Base-by-base conservation (phyloP, 495 filamentous ascomycete genomes). In the Trichoderma gamsii region DNA sequence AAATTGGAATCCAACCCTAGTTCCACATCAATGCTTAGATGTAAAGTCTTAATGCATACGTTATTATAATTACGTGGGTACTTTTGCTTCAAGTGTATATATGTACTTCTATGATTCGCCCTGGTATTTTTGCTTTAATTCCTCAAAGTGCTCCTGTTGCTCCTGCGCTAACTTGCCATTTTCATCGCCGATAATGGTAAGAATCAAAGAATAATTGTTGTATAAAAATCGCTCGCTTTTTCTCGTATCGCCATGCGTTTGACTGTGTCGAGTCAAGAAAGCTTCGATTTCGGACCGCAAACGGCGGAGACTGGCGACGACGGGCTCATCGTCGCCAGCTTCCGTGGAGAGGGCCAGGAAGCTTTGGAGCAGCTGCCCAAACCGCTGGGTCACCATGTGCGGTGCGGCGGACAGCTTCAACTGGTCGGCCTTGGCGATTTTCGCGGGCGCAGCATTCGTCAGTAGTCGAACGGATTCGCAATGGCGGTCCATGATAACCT, bases 201-300 rank as follows among this genome's bases (percentile, higher is more conserved):
- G 77, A 12, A 99, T 85, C 73, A 99, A 82, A 64, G 89, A 91
- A 79, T 97, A 98, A 75, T 99, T 98, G 76, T 97, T 98, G 73
- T 87, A 91, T 71, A 98, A 78, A 71, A 98, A 97, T 69, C 96
- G 81, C 74, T 93, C 91, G 72, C 91, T 79, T 79, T 92, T 94
- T 73, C 91, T 85, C 67, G 84, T 80, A 70, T 96, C 92, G 2
- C 86, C 87, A 68, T 93, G 87, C 25, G 87, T 83, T 72, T 86
- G 87, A 65, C 79, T 77, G 18, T 81, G 75, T 72, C 88, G 91
- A 13, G 85, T 85, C 69, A 97, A 73, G 67, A 94, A 92, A 3
- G 81, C 81, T 74, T 97, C 92, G 63, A 90, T 87, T 72, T 97
- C 93, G 68, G 82, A 83, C 11, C 92, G 80, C 67, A 99, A 76